Evolutionary conservation across 78 protist genomes (phyloP).

Genomic region (Dictyostelium intermedium): DNA sequence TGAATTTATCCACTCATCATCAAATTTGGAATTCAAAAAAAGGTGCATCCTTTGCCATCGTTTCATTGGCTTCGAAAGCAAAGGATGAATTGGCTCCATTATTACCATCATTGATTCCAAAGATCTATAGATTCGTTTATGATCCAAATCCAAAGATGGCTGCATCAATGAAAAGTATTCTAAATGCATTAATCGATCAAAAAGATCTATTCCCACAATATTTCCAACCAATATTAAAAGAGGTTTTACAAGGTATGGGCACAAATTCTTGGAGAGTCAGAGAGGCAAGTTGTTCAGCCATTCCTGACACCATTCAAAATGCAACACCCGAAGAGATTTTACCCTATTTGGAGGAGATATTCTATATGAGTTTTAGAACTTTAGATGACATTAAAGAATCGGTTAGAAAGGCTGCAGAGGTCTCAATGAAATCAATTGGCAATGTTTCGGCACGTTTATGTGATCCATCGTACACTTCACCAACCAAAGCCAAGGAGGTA

Average conservation of each 20-base stretch:
- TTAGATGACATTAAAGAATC: conserved; percentile 87
- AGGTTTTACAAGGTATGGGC: conserved; percentile 58
- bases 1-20: conserved; percentile 82
- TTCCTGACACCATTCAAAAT: conserved; percentile 67
- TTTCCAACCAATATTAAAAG: conserved; percentile 56
- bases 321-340: conserved; percentile 41
- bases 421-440: conserved; percentile 43
- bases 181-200: conserved; percentile 37
- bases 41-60: conserved; percentile 88
- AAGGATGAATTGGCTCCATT: conserved; percentile 74
- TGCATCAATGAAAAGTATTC: conserved; percentile 46
- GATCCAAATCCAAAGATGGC: conserved; percentile 86
- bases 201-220: conserved; percentile 57
- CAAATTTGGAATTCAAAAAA: conserved; percentile 85
- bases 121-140: conserved; percentile 78
- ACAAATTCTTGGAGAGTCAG: conserved; percentile 78
- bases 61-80: conserved; percentile 20
- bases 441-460: conserved; percentile 33
- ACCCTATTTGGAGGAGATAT: conserved; percentile 69
- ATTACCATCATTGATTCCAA: conserved; percentile 82
- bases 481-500: conserved; percentile 9
- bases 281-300: conserved; percentile 76
- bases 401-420: conserved; percentile 75
- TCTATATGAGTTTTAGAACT: conserved; percentile 62
- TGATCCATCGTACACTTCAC: conserved; percentile 70